phyloP scores from a whole-genome alignment of 164 flowering plant genomes.

The Akebia trifoliata region DNA sequence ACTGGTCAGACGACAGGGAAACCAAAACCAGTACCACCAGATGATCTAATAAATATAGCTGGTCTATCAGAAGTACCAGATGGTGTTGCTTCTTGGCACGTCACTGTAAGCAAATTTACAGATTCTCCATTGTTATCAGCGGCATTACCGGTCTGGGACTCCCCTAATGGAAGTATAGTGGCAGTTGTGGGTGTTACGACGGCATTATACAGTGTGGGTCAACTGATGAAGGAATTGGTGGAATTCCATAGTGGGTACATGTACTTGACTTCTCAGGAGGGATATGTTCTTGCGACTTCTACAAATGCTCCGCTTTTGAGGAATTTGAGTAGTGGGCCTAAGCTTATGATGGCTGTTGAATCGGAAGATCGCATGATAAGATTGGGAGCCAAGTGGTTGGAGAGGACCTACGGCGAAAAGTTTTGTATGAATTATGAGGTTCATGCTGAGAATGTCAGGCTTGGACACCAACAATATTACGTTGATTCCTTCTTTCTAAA shows the following conservation, averaged over 20 bases:
- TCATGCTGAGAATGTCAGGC: slow-evolving; percentile 76
- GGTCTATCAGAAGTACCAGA: slow-evolving; percentile 81
- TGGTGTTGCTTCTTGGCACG: slow-evolving; percentile 94
- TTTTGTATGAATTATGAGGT: slow-evolving; percentile 51
- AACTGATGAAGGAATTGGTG: slow-evolving; percentile 91
- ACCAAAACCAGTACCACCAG: slow-evolving; percentile 59
- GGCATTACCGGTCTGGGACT: slow-evolving; percentile 77
- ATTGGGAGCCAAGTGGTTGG: slow-evolving; percentile 74
- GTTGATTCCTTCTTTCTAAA: slow-evolving; percentile 87
- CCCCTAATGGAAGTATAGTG: slow-evolving; percentile 62
- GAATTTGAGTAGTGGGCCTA: slow-evolving; percentile 54
- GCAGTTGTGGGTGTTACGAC: slow-evolving; percentile 98
- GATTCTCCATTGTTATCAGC: slow-evolving; percentile 92
- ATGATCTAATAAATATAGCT: slow-evolving; percentile 82
- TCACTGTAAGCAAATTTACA: slow-evolving; percentile 80
- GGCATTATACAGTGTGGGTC: slow-evolving; percentile 87
- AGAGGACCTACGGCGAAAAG: slow-evolving; percentile 42
- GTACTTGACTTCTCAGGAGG: slow-evolving; percentile 89
- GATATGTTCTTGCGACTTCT: slow-evolving; percentile 88
- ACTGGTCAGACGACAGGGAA: slow-evolving; percentile 73
- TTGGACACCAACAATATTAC: slow-evolving; percentile 64
- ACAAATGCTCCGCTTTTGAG: slow-evolving; percentile 70
- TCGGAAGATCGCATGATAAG: slow-evolving; percentile 63
- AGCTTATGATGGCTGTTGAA: slow-evolving; percentile 72
- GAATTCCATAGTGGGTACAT: slow-evolving; percentile 85